Base-by-base conservation (phyloP, 1,284 basidiomycete species). In the Grifola frondosa region DNA sequence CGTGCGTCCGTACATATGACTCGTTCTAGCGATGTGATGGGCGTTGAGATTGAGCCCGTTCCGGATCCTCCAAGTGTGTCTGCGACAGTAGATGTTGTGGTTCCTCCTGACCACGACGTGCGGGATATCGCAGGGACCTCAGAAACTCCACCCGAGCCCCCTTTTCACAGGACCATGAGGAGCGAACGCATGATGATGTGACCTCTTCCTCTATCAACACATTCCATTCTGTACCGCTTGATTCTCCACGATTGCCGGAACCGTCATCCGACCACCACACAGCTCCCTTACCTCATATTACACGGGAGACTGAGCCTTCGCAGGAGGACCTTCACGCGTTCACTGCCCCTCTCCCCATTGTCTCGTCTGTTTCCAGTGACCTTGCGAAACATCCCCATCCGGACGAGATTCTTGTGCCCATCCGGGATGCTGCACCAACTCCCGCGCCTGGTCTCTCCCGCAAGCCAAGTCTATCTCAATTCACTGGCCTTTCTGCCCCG, bases 401-500 rank as follows among this genome's bases (percentile, higher is more conserved):
- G 10, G 42, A 56, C 28, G 59, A 63, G 21, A 46, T 59, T 33
- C 56, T 44, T 8, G 50, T 62, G 30, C 63, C 64, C 21, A 38
- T 65, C 4, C 57, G 57, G 13, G 62, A 64, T 11, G 54, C 52
- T 6, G 50, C 42, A 6, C 53, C 37, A 20, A 37, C 33, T 3
- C 47, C 55, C 9, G 48, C 50, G 3, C 44, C 52, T 11, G 51
- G 43, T 1, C 45, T 65, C 8, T 48, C 53, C 30, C 65, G 64
- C 12, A 77, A 68, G 36, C 56, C 53, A 17, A 66, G 64, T 44
- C 35, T 64, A 1, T 40, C 64, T 2, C 68, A 69, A 24, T 79
- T 84, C 52, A 78, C 81, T 2, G 66, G 69, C 20, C 68, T 88
- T 26, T 81, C 84, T 21, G 80, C 76, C 2, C 84, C 84, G 3